Percentiles rank a stretch among this genome's conserved stretches.
Evolutionary conservation across 2,329 filamentous ascomycete species (phyloP).

Genomic region (Colletotrichum theobromicola): DNA sequence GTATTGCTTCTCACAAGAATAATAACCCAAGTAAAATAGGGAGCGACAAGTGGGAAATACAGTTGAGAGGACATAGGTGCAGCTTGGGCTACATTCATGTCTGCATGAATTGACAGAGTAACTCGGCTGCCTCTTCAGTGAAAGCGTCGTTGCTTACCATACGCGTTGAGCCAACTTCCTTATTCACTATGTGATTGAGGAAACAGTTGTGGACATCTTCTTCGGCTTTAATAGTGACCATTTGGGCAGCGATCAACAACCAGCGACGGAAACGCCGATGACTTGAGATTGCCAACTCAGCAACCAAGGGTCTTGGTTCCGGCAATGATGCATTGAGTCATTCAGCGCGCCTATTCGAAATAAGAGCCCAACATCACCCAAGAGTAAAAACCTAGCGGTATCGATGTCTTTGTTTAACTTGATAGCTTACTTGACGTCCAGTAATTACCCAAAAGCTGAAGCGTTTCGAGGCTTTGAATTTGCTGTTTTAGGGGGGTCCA

Average conservation of each 20-base stretch:
- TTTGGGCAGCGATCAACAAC: not conserved
- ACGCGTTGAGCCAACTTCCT: not conserved
- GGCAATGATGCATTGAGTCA: not conserved
- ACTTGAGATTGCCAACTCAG: not conserved
- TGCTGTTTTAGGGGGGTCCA: not conserved
- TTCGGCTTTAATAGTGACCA: not conserved
- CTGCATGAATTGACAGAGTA: not conserved
- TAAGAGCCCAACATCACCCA: rapidly evolving
- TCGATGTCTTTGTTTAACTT: not conserved
- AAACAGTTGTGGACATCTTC: not conserved
- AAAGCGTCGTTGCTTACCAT: not conserved
- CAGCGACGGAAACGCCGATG: not conserved
- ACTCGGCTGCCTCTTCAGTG: not conserved
- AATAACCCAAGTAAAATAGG: not conserved
- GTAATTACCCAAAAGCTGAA: rapidly evolving
- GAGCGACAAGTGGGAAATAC: not conserved
- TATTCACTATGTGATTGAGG: not conserved
- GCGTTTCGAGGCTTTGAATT: not conserved
- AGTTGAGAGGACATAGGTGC: not conserved
- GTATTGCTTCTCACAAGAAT: not conserved
- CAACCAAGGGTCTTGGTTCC: not conserved
- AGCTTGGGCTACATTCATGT: not conserved
- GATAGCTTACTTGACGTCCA: not conserved
- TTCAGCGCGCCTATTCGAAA: not conserved
- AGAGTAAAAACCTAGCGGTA: not conserved